Conservation (phyloP, 2,329 filamentous ascomycete species). For the Emergomyces pasteurianus region DNA sequence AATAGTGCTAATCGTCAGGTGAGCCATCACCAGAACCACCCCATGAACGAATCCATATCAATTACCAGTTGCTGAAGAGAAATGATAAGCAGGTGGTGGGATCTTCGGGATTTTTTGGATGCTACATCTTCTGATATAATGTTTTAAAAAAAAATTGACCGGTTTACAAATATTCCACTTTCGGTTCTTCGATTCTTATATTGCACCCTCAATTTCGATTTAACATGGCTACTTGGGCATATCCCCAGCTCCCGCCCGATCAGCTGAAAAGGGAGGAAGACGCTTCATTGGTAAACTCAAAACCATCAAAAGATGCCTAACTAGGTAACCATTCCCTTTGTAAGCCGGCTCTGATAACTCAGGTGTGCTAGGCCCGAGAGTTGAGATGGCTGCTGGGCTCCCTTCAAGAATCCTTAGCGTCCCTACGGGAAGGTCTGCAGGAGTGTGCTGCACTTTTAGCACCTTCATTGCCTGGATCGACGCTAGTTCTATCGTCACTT, state of each 20-base stretch:
- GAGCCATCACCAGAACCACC: no score
- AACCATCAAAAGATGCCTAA: background rate
- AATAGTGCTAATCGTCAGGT: no score
- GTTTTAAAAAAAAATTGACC: background rate
- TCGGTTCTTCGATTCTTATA: background rate
- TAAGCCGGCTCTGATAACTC: background rate
- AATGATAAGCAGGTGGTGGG: no score
- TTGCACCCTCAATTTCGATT: no score
- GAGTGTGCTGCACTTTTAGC: conserved; percentile 82
- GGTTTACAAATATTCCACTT: no score
- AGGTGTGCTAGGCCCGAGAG: conserved; percentile 38
- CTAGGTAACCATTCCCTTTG: background rate
- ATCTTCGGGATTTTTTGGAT: no score
- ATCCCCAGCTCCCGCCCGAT: conserved; percentile 43
- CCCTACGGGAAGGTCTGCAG: conserved; percentile 60
- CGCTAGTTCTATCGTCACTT: conserved; percentile 75
- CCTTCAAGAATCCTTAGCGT: conserved; percentile 48
- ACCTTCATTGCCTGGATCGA: conserved; percentile 73
- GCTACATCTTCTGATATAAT: background rate
- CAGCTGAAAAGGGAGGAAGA: conserved; percentile 42
- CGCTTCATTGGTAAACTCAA: conserved; percentile 35
- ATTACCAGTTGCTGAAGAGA: no score
- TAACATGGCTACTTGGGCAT: conserved; percentile 49
- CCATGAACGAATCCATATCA: no score
- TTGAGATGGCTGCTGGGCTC: conserved; percentile 52